These are phyloP conservation scores for Termitomyces sp. DNA, from an alignment of 768 basidiomycete genomes.

Conservation along the genomic window DNA sequence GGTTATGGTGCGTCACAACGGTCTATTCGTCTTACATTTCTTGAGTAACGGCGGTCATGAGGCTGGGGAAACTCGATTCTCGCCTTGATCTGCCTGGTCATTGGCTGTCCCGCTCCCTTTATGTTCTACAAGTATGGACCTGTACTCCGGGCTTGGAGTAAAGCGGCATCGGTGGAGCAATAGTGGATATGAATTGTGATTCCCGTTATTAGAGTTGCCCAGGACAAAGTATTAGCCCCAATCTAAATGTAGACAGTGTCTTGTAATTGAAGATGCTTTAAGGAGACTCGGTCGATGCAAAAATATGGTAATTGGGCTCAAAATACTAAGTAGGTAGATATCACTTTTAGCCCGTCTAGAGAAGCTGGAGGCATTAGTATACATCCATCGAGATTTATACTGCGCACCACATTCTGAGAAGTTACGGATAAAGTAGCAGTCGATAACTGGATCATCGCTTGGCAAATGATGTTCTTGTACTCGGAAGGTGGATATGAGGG, in stretches of 20 bases:
- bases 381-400: not conserved
- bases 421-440: not conserved
- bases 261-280: not conserved
- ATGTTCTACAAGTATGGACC: slow-evolving; percentile 38
- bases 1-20: slow-evolving; percentile 33
- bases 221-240: not conserved
- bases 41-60: slow-evolving; percentile 12
- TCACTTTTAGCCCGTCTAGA: not conserved
- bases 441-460: not conserved
- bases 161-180: slow-evolving; percentile 29
- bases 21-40: not conserved
- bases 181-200: not conserved
- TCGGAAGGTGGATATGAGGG: no score
- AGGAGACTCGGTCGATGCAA: not conserved
- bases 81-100: slow-evolving; percentile 44
- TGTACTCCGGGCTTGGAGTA: slow-evolving; percentile 31
- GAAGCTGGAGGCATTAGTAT: not conserved
- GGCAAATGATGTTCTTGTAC: not conserved
- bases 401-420: not conserved
- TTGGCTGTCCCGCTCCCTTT: slow-evolving; percentile 50
- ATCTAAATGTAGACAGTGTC: not conserved
- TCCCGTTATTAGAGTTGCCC: not conserved
- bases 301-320: not conserved
- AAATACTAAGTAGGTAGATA: not conserved
- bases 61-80: slow-evolving; percentile 58